A percentile compares a stretch with the other conserved stretches of the same genome.
Conservation (phyloP, 345 rosid genomes). For the Acer negundo region DNA sequence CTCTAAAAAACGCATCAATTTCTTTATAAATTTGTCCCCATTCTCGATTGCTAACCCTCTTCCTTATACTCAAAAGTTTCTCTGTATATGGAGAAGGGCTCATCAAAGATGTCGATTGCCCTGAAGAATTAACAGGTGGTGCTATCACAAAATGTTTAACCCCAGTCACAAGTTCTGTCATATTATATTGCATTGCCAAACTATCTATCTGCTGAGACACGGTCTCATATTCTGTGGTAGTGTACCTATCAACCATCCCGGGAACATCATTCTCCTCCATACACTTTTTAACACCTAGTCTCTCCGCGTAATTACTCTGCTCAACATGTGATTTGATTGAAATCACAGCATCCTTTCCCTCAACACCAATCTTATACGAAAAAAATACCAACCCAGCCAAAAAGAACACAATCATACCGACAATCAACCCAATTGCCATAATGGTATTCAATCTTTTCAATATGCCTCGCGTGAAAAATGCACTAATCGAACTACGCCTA, state of each 20-base stretch:
- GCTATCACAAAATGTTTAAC: conserved; percentile 79
- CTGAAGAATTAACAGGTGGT: conserved; percentile 45
- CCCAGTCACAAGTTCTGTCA: conserved; percentile 91
- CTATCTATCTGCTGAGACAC: conserved; percentile 79
- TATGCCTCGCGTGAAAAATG: conserved; percentile 78
- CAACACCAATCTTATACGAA: conserved; percentile 91
- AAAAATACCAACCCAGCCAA: conserved; percentile 71
- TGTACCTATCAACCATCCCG: conserved; percentile 77
- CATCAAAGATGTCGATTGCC: conserved; percentile 52
- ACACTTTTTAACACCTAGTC: conserved; percentile 79
- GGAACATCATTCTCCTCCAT: conserved; percentile 96
- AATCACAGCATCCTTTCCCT: conserved; percentile 86
- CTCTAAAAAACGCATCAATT: conserved; percentile 68
- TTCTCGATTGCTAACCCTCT: conserved; percentile 51
- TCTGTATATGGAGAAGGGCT: conserved; percentile 67
- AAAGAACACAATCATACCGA: conserved; percentile 73
- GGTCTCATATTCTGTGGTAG: conserved; percentile 63
- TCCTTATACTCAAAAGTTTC: conserved; percentile 69
- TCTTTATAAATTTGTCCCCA: conserved; percentile 86
- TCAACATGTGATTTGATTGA: conserved; percentile 83
- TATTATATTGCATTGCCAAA: conserved; percentile 82
- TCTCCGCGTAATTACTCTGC: conserved; percentile 88
- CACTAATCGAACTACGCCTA: conserved; percentile 51
- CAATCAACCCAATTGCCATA: conserved; percentile 84
- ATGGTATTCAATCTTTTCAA: conserved; percentile 72